Evolutionary conservation across 768 basidiomycete species (phyloP).

Genomic region (Tricholoma flavovirens): DNA sequence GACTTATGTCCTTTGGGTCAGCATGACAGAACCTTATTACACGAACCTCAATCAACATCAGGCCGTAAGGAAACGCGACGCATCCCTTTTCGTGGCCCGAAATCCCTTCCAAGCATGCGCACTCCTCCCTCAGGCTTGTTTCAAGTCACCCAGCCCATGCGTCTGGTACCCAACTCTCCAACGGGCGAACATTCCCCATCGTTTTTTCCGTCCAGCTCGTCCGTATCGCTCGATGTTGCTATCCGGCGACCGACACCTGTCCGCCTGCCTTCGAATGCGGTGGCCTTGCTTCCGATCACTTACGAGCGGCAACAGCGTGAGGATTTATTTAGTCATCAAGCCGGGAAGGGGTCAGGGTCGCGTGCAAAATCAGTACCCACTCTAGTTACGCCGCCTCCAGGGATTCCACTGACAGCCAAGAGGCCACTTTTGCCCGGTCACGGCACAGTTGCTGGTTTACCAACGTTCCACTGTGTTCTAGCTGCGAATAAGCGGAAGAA

Average conservation of each 20-base stretch:
- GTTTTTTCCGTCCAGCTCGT: neutral
- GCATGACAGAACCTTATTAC: neutral
- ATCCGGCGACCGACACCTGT: slow-evolving; percentile 1
- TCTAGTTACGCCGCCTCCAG: slow-evolving; percentile 2
- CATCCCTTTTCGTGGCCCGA: slow-evolving; percentile 6
- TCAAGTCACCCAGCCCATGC: neutral
- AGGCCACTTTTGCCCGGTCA: slow-evolving; percentile 1
- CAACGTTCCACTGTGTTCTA: slow-evolving; percentile 11
- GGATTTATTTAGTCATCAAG: neutral
- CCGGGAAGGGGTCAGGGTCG: neutral
- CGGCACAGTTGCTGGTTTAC: neutral
- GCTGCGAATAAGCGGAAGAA: slow-evolving; percentile 15
- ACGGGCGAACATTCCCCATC: neutral
- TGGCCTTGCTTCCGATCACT: slow-evolving; percentile 6
- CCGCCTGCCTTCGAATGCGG: neutral
- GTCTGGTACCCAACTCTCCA: neutral
- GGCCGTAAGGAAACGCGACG: slow-evolving; percentile 2
- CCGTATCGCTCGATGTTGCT: neutral
- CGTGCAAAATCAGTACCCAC: neutral
- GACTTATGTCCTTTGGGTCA: neutral
- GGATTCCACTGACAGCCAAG: neutral
- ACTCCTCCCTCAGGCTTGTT: slow-evolving; percentile 11
- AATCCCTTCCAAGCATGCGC: slow-evolving; percentile 9
- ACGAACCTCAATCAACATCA: neutral
- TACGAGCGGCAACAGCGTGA: slow-evolving; percentile 4